Conservation (phyloP, 768 basidiomycete genomes). For the Multifurca ochricompacta region DNA sequence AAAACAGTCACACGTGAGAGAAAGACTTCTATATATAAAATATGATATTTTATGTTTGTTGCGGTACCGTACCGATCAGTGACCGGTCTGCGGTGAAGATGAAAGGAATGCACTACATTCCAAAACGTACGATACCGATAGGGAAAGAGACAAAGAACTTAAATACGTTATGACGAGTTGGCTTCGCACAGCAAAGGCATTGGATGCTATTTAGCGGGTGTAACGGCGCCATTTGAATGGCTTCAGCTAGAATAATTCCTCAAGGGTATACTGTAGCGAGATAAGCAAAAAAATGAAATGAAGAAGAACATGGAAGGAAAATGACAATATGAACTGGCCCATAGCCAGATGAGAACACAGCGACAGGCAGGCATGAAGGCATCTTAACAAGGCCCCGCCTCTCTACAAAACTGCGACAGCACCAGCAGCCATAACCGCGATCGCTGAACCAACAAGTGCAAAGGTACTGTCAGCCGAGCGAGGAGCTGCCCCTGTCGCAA, state of each 20-base stretch:
- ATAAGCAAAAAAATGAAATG: constrained; percentile 3
- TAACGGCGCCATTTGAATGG: constrained; percentile 1
- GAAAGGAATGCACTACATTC: neutral
- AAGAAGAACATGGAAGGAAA: neutral
- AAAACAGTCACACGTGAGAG: neutral
- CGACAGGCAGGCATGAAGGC: neutral
- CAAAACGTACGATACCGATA: too few species aligned
- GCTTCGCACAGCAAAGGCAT: constrained; percentile 17
- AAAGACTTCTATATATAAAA: neutral
- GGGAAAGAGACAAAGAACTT: neutral
- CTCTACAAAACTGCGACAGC: constrained; percentile 26
- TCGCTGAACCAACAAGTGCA: constrained; percentile 27
- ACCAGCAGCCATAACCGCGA: constrained; percentile 30
- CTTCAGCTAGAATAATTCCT: constrained; percentile 1
- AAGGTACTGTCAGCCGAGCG: constrained; percentile 25
- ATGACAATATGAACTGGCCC: neutral
- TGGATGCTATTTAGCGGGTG: neutral
- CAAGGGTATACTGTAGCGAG: constrained; percentile 14
- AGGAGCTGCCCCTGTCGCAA: constrained; percentile 33
- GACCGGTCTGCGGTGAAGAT: neutral
- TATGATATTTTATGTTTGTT: too few species aligned
- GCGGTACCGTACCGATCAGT: neutral
- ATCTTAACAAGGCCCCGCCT: neutral
- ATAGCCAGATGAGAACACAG: constrained; percentile 5
- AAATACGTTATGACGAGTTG: neutral